Base-by-base conservation (phyloP, 257 asterid species). In the Solanum virginianum region DNA sequence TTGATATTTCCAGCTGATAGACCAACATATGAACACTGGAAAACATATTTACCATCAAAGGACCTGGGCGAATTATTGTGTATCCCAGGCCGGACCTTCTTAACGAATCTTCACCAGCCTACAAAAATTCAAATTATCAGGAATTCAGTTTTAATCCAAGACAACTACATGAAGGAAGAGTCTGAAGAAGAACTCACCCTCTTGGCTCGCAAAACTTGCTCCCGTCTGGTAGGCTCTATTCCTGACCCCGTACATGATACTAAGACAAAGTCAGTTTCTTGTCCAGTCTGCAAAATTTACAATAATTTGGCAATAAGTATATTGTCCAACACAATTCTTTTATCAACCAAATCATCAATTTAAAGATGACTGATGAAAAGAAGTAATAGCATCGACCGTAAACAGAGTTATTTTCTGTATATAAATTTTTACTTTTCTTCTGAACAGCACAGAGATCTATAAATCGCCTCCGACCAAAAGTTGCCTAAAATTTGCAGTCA, bases 221-320 rank as follows among this genome's bases (percentile, higher is more conserved):
- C 99, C 89, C 98, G 88, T 89, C 98, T 88, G 20, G 87, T 70
- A 83, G 94, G 86, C 70, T 96, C 99, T 77, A 96, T 91, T 87
- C 99, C 99, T 26, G 94, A 92, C 86, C 98, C 98, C 75, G 99
- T 93, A 88, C 99, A 96, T 20, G 99, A 96, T 87, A 96, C 99
- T 83, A 96, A 90, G 90, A 96, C 86, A 49, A 96, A 93, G 85
- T 93, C 99, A 18, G 99, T 94, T 92, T 96, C 99, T 91, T 96
- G 98, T 89, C 99, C 99, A 13, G 98, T 92, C 98, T 96, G 97
- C 93, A 91, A 87, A 57, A 41, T 87, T 63, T 75, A 83, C 80
- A 87, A 86, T 55, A 60, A 26, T 82, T 63, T 41, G 71, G 69
- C 29, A 56, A 84, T 80, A 45, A 88, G 24, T 51, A 79, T 26